These are phyloP conservation scores for Annona squamosa DNA, from an alignment of 164 flowering plant species.

Conservation along the genomic window DNA sequence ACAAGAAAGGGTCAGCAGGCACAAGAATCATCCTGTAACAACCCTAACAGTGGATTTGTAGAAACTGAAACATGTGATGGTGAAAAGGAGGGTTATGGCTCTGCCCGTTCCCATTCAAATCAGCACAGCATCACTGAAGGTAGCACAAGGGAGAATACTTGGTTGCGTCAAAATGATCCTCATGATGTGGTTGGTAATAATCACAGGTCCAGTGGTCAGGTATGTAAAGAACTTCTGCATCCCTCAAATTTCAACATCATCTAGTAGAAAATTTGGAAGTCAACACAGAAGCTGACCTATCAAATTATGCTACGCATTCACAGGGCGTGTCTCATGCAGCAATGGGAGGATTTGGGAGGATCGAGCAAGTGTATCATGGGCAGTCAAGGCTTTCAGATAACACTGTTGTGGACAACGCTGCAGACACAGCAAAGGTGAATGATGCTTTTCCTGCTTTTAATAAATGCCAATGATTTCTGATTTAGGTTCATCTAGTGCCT, in stretches of 20 bases:
- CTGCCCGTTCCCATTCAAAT: conserved; percentile 24
- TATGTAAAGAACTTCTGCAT: conserved; percentile 20
- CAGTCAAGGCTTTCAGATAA: conserved; percentile 37
- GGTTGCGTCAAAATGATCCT: conserved; percentile 29
- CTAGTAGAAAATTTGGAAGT: conserved; percentile 78
- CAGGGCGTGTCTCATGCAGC: conserved; percentile 31
- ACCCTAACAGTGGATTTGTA: conserved; percentile 23
- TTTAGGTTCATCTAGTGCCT: background rate
- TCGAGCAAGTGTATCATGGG: conserved; percentile 31
- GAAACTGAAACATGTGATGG: conserved; percentile 29
- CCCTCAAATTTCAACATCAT: conserved; percentile 74
- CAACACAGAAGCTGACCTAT: conserved; percentile 33
- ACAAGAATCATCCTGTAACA: conserved; percentile 13
- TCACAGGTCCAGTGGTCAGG: conserved; percentile 39
- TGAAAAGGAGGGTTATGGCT: conserved; percentile 20
- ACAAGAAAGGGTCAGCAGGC: conserved; percentile 11
- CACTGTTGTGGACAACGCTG: conserved; percentile 17
- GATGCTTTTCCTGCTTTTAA: background rate
- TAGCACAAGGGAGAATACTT: conserved; percentile 25
- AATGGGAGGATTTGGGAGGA: conserved; percentile 24
- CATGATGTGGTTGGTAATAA: conserved; percentile 26
- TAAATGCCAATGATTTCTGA: background rate
- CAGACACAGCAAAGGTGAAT: conserved; percentile 49
- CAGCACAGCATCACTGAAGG: conserved; percentile 21
- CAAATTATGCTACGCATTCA: conserved; percentile 23